phyloP scores from a whole-genome alignment of 2,329 filamentous ascomycete species.

The Atkinsonella hypoxylon region DNA sequence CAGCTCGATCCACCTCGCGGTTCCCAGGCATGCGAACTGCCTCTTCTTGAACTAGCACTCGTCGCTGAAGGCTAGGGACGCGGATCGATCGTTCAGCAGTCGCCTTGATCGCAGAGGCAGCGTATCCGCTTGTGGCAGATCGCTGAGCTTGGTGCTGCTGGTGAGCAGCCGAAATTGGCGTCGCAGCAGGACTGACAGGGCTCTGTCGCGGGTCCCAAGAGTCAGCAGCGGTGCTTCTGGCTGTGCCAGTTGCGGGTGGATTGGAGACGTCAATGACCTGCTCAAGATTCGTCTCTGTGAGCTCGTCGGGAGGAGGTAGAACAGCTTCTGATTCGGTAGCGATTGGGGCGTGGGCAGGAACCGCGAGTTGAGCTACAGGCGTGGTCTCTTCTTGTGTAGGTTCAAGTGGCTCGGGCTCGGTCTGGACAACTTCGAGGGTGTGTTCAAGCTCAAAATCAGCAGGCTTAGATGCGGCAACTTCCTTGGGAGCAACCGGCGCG shows the following conservation, averaged over 20 bases:
- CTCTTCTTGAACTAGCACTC: constrained; percentile 88
- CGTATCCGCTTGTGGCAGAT: constrained; percentile 52
- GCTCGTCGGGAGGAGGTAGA: constrained; percentile 61
- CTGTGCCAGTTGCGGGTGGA: constrained; percentile 68
- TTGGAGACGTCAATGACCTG: constrained; percentile 74
- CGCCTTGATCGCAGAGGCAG: constrained; percentile 72
- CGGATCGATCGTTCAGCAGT: constrained; percentile 51
- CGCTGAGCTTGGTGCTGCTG: constrained; percentile 47
- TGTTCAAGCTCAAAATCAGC: constrained; percentile 25
- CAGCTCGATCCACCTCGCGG: constrained; percentile 82
- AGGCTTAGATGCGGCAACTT: constrained; percentile 26
- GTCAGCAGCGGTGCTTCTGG: constrained; percentile 79
- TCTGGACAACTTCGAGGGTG: constrained; percentile 19
- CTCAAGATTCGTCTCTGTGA: constrained; percentile 88
- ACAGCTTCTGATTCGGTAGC: constrained; percentile 39
- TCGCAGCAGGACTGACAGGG: constrained; percentile 48
- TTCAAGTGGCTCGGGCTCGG: constrained; percentile 24
- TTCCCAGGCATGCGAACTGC: constrained; percentile 97
- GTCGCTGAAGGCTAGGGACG: constrained; percentile 70
- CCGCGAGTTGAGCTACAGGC: constrained; percentile 21
- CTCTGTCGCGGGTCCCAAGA: constrained; percentile 62
- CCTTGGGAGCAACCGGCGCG: constrained; percentile 16
- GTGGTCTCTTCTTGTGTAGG: constrained; percentile 24
- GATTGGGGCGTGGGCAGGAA: constrained; percentile 12
- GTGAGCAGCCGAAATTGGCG: constrained; percentile 52